Conservation (phyloP, 768 basidiomycete species). For the Amanita thiersii region DNA sequence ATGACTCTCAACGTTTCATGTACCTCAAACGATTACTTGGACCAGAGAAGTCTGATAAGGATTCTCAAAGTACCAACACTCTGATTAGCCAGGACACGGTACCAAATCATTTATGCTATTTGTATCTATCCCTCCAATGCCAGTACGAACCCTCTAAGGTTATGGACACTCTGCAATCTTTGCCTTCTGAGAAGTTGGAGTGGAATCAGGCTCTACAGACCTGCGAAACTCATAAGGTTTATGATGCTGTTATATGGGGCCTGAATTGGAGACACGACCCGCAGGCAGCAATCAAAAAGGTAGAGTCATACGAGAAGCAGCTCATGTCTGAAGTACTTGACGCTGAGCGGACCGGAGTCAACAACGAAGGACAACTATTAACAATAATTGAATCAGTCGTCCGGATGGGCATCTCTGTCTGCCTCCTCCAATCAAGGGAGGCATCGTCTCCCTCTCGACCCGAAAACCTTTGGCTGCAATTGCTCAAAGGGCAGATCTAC, state of each 20-base stretch:
- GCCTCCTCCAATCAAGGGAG: conserved; percentile 52
- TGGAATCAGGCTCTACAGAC: conserved; percentile 44
- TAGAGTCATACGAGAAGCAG: conserved; percentile 47
- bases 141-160: conserved; percentile 57
- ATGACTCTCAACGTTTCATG: conserved; percentile 42
- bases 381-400: conserved; percentile 51
- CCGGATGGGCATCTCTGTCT: conserved; percentile 56
- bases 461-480: conserved; percentile 87
- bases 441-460: conserved; percentile 34
- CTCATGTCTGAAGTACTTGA: conserved; percentile 38
- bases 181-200: conserved; percentile 48
- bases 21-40: conserved; percentile 76
- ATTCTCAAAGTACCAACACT: conserved; percentile 26
- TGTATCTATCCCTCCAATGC: conserved; percentile 70
- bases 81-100: conserved; percentile 33
- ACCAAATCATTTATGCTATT: conserved; percentile 40
- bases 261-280: conserved; percentile 57
- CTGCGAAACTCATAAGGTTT: conserved; percentile 61
- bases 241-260: conserved; percentile 79
- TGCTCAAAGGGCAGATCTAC: conserved; percentile 76
- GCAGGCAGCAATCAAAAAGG: conserved; percentile 56
- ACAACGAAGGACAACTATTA: conserved; percentile 31
- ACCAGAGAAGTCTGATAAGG: conserved; percentile 30
- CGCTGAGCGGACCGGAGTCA: conserved; percentile 20
- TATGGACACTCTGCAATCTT: conserved; percentile 48